Percentiles rank a stretch among this genome's conserved stretches.
Evolutionary conservation across 768 basidiomycete species (phyloP).

Genomic region (Mycena galopus): DNA sequence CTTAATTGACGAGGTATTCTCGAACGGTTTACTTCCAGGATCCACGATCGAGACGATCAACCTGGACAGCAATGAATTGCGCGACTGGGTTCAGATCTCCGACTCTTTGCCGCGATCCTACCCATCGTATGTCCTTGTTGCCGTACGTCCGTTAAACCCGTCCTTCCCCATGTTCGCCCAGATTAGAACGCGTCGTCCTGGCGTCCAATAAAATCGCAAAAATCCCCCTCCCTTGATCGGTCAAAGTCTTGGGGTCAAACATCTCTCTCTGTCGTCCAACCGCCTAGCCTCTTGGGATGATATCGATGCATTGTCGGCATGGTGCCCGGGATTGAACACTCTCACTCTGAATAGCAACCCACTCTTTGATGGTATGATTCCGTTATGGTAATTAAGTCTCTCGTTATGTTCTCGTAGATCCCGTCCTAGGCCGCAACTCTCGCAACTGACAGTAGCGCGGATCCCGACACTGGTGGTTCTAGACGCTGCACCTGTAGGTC

Average conservation of each 20-base stretch:
- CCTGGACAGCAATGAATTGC: slow-evolving; percentile 75
- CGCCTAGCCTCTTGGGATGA: slow-evolving; percentile 68
- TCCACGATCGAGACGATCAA: slow-evolving; percentile 67
- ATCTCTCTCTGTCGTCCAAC: slow-evolving; percentile 77
- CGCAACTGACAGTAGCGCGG: slow-evolving; percentile 77
- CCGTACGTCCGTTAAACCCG: slow-evolving; percentile 26
- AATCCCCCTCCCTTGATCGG: slow-evolving; percentile 57
- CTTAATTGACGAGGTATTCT: slow-evolving; percentile 50
- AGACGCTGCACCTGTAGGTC: slow-evolving; percentile 74
- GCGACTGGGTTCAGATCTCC: slow-evolving; percentile 67
- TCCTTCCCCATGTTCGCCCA: slow-evolving; percentile 43
- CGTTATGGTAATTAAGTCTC: background rate
- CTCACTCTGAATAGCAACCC: slow-evolving; percentile 76
- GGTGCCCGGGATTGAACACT: slow-evolving; percentile 77
- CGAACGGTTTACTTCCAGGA: slow-evolving; percentile 31
- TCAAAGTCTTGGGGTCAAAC: slow-evolving; percentile 56
- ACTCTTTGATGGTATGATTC: slow-evolving; percentile 63
- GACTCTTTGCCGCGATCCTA: slow-evolving; percentile 58
- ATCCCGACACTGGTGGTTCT: slow-evolving; percentile 72
- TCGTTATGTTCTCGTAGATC: slow-evolving; percentile 45
- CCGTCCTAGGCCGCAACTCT: slow-evolving; percentile 51
- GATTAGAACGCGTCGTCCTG: slow-evolving; percentile 76
- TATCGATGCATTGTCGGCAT: slow-evolving; percentile 73
- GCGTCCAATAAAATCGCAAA: slow-evolving; percentile 69
- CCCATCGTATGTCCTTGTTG: slow-evolving; percentile 55